These are phyloP conservation scores for Neonectria hederae DNA, from an alignment of 2,329 filamentous ascomycete species.

Conservation along the genomic window DNA sequence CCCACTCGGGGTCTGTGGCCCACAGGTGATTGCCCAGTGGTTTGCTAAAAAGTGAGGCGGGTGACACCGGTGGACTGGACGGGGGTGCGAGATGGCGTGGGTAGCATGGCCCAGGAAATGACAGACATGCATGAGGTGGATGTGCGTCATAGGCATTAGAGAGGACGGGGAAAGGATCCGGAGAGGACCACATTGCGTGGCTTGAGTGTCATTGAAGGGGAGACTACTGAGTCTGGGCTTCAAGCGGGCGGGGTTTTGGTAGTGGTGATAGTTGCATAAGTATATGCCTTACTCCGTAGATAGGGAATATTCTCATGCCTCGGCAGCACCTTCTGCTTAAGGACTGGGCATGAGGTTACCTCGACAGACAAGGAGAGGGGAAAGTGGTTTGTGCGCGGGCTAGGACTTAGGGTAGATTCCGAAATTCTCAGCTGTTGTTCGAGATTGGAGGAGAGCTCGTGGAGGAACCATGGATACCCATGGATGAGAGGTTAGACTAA, in stretches of 20 bases:
- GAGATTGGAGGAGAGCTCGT: neutral
- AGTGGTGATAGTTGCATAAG: neutral
- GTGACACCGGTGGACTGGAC: conserved; percentile 22
- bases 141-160: conserved; percentile 23
- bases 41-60: conserved; percentile 21
- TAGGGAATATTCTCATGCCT: neutral
- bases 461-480: conserved; percentile 20
- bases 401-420: conserved; percentile 8
- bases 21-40: conserved; percentile 5
- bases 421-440: conserved; percentile 10
- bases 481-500: neutral
- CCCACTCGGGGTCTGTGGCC: conserved; percentile 5
- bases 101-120: conserved; percentile 16
- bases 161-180: conserved; percentile 13
- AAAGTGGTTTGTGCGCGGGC: conserved; percentile 9
- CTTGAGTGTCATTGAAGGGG: neutral
- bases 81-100: conserved; percentile 19
- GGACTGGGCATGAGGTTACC: neutral
- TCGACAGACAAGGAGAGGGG: neutral
- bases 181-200: conserved; percentile 1
- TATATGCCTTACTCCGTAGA: neutral
- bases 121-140: conserved; percentile 26
- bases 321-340: neutral
- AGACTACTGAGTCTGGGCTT: neutral
- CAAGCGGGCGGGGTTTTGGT: neutral